Evolutionary conservation across 306 rosid species (phyloP).

Genomic region (Trifolium subterraneum): DNA sequence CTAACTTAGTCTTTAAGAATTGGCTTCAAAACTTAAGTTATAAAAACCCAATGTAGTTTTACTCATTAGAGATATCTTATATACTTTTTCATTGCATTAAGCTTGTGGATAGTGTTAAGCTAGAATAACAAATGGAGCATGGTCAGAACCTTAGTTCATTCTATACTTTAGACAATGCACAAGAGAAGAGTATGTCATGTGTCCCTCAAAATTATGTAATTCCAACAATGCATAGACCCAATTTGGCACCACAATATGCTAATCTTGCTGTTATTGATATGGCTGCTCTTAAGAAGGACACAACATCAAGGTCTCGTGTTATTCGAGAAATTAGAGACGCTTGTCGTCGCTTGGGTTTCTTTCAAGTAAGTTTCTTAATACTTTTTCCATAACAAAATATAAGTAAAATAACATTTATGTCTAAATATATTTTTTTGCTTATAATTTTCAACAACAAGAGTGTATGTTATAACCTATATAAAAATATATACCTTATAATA

Average conservation of each 20-base stretch:
- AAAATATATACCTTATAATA: no score
- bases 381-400: no score
- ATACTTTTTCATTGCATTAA: background rate
- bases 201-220: slow-evolving; percentile 49
- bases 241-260: slow-evolving; percentile 36
- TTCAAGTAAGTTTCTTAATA: slow-evolving; percentile 43
- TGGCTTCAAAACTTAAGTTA: slow-evolving; percentile 10
- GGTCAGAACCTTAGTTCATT: background rate
- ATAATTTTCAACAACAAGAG: no score
- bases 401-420: no score
- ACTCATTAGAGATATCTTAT: no score
- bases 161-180: slow-evolving; percentile 7
- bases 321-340: slow-evolving; percentile 42
- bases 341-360: slow-evolving; percentile 56
- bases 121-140: background rate
- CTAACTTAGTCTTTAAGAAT: slow-evolving; percentile 19
- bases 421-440: no score
- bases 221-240: slow-evolving; percentile 47
- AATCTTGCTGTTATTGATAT: slow-evolving; percentile 50
- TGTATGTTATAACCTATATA: no score
- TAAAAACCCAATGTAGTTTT: background rate
- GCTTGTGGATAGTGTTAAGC: background rate
- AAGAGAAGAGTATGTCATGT: slow-evolving; percentile 32
- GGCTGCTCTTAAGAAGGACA: slow-evolving; percentile 40
- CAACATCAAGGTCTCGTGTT: slow-evolving; percentile 35